Evolutionary conservation across 2,329 filamentous ascomycete species (phyloP).

Genomic region (Fusarium equiseti): DNA sequence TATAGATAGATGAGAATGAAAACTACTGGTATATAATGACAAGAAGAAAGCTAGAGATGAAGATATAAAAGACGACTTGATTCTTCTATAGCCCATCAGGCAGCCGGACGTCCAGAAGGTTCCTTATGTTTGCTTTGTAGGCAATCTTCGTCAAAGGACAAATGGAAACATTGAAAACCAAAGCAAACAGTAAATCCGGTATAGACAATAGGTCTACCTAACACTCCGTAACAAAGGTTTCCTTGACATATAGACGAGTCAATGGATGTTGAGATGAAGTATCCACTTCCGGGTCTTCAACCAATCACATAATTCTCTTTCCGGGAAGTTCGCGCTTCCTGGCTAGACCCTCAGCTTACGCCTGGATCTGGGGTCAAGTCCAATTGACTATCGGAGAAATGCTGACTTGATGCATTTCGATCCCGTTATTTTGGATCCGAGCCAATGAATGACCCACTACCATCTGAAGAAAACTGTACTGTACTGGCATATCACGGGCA

Average conservation of each 20-base stretch:
- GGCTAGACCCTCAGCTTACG: neutral
- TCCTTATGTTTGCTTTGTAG: neutral
- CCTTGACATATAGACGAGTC: neutral
- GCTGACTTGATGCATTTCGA: neutral
- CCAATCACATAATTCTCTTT: neutral
- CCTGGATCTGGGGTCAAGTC: neutral
- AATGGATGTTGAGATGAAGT: neutral
- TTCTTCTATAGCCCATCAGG: neutral
- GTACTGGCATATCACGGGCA: neutral
- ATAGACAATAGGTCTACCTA: neutral
- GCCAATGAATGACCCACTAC: neutral
- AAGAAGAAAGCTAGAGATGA: rapidly evolving
- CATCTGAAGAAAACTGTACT: neutral
- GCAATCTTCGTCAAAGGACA: neutral
- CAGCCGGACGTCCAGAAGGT: neutral
- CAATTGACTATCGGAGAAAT: neutral
- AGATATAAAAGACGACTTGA: neutral
- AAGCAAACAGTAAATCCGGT: neutral
- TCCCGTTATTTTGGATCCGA: neutral
- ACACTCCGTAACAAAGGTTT: neutral
- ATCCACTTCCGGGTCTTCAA: neutral
- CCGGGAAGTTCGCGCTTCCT: neutral
- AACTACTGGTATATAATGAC: neutral
- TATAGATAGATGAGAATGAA: neutral
- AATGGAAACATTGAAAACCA: neutral